phyloP scores from a whole-genome alignment of 768 basidiomycete genomes.

The Podaxis sp. region DNA sequence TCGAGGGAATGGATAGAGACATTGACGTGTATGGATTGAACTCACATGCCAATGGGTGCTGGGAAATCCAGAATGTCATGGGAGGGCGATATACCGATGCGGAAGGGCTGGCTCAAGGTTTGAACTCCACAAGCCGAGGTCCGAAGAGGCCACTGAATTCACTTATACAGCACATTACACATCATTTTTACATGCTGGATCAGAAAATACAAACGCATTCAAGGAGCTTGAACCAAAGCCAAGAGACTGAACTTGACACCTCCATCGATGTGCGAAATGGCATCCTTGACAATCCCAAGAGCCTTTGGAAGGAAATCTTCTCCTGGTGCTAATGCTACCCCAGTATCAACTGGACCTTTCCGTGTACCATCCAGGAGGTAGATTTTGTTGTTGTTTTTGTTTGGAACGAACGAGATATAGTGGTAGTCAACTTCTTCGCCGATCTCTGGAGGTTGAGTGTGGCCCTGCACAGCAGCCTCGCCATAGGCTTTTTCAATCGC shows the following conservation, averaged over 20 bases:
- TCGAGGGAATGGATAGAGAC: not conserved
- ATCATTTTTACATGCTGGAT: not conserved
- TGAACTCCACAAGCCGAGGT: not conserved
- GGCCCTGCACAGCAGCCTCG: constrained; percentile 25
- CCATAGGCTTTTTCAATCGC: constrained; percentile 26
- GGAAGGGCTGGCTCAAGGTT: not conserved
- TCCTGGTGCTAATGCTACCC: constrained; percentile 15
- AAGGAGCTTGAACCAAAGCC: constrained; percentile 16
- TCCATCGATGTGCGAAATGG: constrained; percentile 18
- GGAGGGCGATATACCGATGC: not conserved
- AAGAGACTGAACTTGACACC: constrained; percentile 24
- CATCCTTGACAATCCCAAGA: constrained; percentile 19
- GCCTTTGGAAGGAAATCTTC: constrained; percentile 22
- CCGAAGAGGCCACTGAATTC: not conserved
- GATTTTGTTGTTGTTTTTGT: constrained; percentile 21
- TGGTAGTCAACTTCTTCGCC: constrained; percentile 27
- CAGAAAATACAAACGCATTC: not conserved
- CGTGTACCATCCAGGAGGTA: constrained; percentile 31
- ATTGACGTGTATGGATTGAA: not conserved
- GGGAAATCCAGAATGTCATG: not conserved
- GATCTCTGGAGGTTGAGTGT: constrained; percentile 23
- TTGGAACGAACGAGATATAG: constrained; percentile 29
- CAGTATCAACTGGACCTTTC: constrained; percentile 28
- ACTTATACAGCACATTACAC: not conserved
- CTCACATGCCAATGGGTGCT: not conserved